Evolutionary conservation across 208 protist species (phyloP), one percentile per base, ranked within the genome.

Genomic region (Crithidia sp.): DNA sequence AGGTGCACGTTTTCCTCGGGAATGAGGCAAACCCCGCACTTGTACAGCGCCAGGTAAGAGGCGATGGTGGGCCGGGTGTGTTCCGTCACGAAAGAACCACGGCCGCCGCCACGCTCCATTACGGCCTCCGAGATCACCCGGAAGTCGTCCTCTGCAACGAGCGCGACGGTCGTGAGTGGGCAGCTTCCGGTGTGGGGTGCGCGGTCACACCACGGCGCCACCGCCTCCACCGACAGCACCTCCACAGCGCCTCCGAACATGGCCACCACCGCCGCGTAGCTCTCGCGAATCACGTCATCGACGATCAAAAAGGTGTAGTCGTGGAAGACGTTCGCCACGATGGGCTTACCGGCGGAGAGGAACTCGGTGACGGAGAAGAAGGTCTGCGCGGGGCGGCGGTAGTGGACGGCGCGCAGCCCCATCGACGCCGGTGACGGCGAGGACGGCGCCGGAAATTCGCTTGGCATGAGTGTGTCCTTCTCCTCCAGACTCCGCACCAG

Each of bases 311-410:
- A 87, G 2, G 77, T 84, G 66, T 85, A 82, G 44, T 17, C 37
- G 4, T 57, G 40, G 49, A 93, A 85, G 5, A 89, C 74, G 0
- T 36, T 81, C 7, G 79, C 77, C 7, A 61, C 55, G 19, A 65
- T 73, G 50, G 85, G 81, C 7, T 71, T 67, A 4, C 77, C 73
- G 10, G 76, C 59, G n/a, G 84, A 81, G 7, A 93, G 63, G 74
- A 91, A 91, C 64, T 91, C 86, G 37, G 71, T 49, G 36, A 82
- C 74, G 2, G 76, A 75, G 67, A 86, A 93, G 78, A 90, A 93
- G 12, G 77, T 82, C 39, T 75, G 76, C 5, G 73, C 71, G 4
- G 88, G 88, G 16, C 74, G 83, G 55, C 82, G 79, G 71, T 91
- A 90, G 39, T 87, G 76, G 59, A 80, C 77, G 40, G 64, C 81